These are phyloP conservation scores for Torrubiella hemipterigena DNA, from an alignment of 2,329 filamentous ascomycete species.

Conservation along the genomic window DNA sequence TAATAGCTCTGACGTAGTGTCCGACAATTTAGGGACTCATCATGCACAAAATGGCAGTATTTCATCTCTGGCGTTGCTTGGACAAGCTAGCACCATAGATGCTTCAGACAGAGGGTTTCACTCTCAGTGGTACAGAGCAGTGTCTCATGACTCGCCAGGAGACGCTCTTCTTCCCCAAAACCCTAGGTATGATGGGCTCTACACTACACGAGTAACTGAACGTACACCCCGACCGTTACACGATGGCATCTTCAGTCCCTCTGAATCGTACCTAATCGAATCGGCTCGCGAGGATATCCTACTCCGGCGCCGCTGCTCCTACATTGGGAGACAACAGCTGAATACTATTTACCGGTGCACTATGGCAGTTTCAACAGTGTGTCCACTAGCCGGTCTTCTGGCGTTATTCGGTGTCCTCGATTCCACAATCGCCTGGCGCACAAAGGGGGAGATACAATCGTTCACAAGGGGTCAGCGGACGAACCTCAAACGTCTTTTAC, in stretches of 20 bases:
- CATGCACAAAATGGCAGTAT: slow-evolving; percentile 1
- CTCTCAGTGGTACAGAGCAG: too few relatives aligned
- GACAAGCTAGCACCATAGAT: slow-evolving; percentile 2
- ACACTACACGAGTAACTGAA: slow-evolving; percentile 4
- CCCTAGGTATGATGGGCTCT: too few relatives aligned
- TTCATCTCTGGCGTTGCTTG: slow-evolving; percentile 2
- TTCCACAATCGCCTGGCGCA: slow-evolving; percentile 34
- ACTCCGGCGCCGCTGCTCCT: slow-evolving; percentile 14
- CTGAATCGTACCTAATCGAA: slow-evolving; percentile 18
- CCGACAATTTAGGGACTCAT: background rate
- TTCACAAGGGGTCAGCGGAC: slow-evolving; percentile 21
- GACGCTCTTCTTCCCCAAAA: too few relatives aligned
- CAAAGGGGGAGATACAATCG: slow-evolving; percentile 28
- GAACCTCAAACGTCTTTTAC: slow-evolving; percentile 23
- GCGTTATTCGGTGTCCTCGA: slow-evolving; percentile 32
- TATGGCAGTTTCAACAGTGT: slow-evolving; percentile 21
- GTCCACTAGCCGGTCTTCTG: slow-evolving; percentile 36
- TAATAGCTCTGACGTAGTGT: too few relatives aligned
- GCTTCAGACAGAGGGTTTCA: too few relatives aligned
- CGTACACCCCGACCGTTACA: slow-evolving; percentile 4
- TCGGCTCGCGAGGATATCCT: slow-evolving; percentile 17
- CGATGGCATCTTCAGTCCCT: slow-evolving; percentile 14
- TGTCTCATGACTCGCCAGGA: too few relatives aligned
- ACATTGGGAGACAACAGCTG: slow-evolving; percentile 17
- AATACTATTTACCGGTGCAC: slow-evolving; percentile 25